Evolutionary conservation across 164 flowering plant species (phyloP).

Genomic region (Euptelea pleiosperma): DNA sequence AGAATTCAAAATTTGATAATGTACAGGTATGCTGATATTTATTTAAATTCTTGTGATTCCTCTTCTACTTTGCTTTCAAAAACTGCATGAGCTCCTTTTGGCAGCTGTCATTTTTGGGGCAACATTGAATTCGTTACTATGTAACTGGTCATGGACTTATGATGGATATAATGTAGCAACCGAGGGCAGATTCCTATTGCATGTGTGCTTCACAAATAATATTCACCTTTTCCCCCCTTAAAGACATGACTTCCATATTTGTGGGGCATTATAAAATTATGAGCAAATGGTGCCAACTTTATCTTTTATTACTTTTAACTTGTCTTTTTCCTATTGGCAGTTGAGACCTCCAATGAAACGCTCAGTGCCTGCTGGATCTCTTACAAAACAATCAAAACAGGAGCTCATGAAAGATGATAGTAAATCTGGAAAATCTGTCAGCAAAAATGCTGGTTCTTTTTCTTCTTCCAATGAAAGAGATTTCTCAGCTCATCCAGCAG

Average conservation of each 20-base stretch:
- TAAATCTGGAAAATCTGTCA: constrained; percentile 54
- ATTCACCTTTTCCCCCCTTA: too few species aligned
- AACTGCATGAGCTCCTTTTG: not conserved
- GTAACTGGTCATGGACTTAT: too few species aligned
- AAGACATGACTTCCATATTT: too few species aligned
- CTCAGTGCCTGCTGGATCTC: constrained; percentile 42
- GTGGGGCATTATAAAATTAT: too few species aligned
- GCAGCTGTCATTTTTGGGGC: not conserved
- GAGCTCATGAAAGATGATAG: constrained; percentile 64
- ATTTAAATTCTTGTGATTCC: not conserved
- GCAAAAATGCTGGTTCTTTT: constrained; percentile 30
- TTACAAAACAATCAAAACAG: constrained; percentile 47
- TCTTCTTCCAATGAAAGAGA: constrained; percentile 48
- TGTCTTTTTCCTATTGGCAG: constrained; percentile 33
- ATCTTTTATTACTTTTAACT: not conserved
- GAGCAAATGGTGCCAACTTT: not conserved
- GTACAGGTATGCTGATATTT: too few species aligned
- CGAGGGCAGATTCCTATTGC: too few species aligned
- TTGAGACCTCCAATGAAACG: constrained; percentile 47
- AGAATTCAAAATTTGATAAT: too few species aligned
- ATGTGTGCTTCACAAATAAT: too few species aligned
- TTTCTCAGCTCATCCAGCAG: constrained; percentile 32
- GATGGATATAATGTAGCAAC: too few species aligned
- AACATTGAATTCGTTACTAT: not conserved
- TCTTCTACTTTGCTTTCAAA: not conserved